Base-by-base conservation (phyloP, 2,329 filamentous ascomycete genomes). In the Myriosclerotinia curreyana region DNA sequence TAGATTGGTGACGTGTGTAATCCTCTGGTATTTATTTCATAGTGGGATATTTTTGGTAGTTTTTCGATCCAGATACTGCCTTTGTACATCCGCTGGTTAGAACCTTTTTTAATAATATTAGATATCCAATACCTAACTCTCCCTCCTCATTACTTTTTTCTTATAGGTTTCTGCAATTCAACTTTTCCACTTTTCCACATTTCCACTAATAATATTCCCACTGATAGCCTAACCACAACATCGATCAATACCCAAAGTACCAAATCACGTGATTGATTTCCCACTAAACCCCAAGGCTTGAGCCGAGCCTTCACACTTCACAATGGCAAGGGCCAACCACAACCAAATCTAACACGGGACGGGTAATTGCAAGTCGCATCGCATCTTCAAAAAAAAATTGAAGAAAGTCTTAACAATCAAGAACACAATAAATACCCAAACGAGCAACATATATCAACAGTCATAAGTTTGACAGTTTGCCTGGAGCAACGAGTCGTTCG, bases 401-500 rank as follows among this genome's bases (percentile, higher is more conserved):
- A 62, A 46, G 60, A 54, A 62, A 53, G 49, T 54, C 38, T 38
- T 62, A 17, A 40, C 49, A 34, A 31, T 14, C 9, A 61, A 52
- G 38, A 31, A n/a, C 8, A 40, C 15, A 44, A 25, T 5, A 25
- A 44, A 25, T 5, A 25, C 25, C 25, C 40, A 38, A 49, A 49
- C 12, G 31, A 14, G 31, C 28, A 60, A 31, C n/a, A 49, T 49
- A 48, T 49, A 34, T 38, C 31, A 38, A 60, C 20, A 49, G 12
- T 25, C 28, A 38, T 17, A 49, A 28, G 15, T 49, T 60, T 38
- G 38, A 55, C n/a, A 20, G 3, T 42, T 62, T 62, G 60, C 60
- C 60, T 62, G 60, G 60, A 56, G 60, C 60, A 62, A 62, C 31
- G 25, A 56, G 25, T n/a, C n/a, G n/a, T n/a, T n/a, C n/a, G n/a